A percentile compares a stretch with the other conserved stretches of the same genome.
Evolutionary conservation across 805 yeast genomes (phyloP).

Genomic region (Barnettozyma sp.): DNA sequence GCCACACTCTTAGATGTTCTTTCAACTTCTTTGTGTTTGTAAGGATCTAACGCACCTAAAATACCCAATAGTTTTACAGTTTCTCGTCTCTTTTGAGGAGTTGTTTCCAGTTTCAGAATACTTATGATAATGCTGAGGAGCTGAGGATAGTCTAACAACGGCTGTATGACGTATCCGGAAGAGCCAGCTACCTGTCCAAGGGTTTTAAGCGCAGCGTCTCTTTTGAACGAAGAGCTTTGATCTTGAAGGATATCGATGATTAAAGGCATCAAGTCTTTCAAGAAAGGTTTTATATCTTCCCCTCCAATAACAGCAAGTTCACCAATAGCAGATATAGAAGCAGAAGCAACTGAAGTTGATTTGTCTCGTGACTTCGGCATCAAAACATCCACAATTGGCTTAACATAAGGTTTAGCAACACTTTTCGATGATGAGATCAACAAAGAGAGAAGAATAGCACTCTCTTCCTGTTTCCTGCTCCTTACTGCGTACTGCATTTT

Average conservation of each 20-base stretch:
- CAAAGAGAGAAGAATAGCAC: slow-evolving; percentile 66
- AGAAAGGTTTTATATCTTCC: slow-evolving; percentile 66
- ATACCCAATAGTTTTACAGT: slow-evolving; percentile 87
- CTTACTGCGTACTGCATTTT: slow-evolving; percentile 77
- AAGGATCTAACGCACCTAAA: slow-evolving; percentile 94
- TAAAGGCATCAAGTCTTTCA: slow-evolving; percentile 77
- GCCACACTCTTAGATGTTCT: slow-evolving; percentile 45
- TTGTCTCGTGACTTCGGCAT: slow-evolving; percentile 67
- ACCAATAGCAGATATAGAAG: slow-evolving; percentile 81
- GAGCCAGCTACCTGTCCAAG: slow-evolving; percentile 85
- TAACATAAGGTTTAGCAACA: slow-evolving; percentile 84
- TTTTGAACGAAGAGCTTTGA: slow-evolving; percentile 78
- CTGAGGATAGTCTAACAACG: slow-evolving; percentile 86
- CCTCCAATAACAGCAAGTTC: slow-evolving; percentile 87
- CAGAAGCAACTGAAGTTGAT: slow-evolving; percentile 77
- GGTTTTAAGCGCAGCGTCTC: slow-evolving; percentile 85
- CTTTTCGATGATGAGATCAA: slow-evolving; percentile 73
- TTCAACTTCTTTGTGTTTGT: slow-evolving; percentile 88
- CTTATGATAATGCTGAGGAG: slow-evolving; percentile 73
- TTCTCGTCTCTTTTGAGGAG: slow-evolving; percentile 72
- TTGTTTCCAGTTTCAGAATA: slow-evolving; percentile 73
- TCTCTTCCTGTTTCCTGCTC: slow-evolving; percentile 76
- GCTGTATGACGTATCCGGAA: slow-evolving; percentile 93
- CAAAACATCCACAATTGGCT: slow-evolving; percentile 81
- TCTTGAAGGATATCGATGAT: slow-evolving; percentile 85